Evolutionary conservation across 192 early-diverging fungal genomes (phyloP), one percentile per base, ranked within the genome.

Genomic region (Backusella liffmaniae): DNA sequence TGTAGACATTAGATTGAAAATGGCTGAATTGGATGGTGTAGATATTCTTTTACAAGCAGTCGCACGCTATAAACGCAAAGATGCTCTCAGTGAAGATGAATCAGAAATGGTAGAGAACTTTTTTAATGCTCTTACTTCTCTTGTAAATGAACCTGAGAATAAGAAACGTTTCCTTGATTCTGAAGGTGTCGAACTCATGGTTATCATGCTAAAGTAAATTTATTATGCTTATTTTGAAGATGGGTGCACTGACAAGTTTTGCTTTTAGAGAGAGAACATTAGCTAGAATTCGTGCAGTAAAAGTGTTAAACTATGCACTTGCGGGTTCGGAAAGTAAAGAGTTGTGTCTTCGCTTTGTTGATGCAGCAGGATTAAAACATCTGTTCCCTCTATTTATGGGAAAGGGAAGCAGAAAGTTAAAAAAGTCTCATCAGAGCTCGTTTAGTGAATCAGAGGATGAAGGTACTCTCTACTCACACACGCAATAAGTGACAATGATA

Each of bases 161-260:
- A 97, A 98, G 84, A 73, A 73, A 49, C 56, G 73, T 15, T 98
- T 99, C 80, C 75, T 94, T 10, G 88, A 95, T 36, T 87, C 81
- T 0, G 97, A 99, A 77, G 98, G 98, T 13, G 83, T 97, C 23
- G 97, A 98, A 76, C 77, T 98, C 62, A 92, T 99, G 94, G 82
- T 96, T 21, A 84, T 98, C 36, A 88, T 97, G 87, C 85, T 96
- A 77, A 94, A 94, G 91, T 90, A 83, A 41, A 79, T 49, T 6
- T 80, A 12, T 35, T 37, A 15, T 21, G 29, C 42, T 42, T 32
- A n/a, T 13, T 53, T 10, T 16, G 7, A 21, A 2, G 16, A 70
- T 0, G 23, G 6, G 26, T 32, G 16, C 2, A 23, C 18, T 10
- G 41, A 30, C 8, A 41, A 53, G 9, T 35, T 35, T 39, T 42